Evolutionary conservation across 179 eudicot genomes (phyloP).

Genomic region (Spinacia oleracea): DNA sequence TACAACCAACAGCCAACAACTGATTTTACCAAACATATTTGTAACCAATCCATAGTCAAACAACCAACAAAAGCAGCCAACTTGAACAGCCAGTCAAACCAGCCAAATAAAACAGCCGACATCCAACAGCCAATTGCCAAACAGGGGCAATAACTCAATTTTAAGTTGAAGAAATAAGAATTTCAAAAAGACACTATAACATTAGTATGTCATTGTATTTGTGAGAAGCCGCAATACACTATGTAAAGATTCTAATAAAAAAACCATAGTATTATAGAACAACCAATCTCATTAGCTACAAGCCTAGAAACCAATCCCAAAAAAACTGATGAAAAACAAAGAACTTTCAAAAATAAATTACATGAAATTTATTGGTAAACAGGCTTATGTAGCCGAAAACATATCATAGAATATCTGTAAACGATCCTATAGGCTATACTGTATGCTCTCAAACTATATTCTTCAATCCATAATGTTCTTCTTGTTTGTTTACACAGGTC

Average conservation of each 20-base stretch:
- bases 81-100: no score
- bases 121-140: no score
- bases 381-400: conserved; percentile 28
- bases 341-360: conserved; percentile 9
- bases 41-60: no score
- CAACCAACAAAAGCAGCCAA: no score
- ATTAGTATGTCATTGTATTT: not conserved
- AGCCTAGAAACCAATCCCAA: conserved; percentile 18
- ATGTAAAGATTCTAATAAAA: not conserved
- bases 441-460: conserved; percentile 21
- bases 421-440: conserved; percentile 33
- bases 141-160: no score
- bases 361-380: conserved; percentile 28
- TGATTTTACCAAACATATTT: no score
- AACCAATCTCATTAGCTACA: conserved; percentile 29
- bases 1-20: no score
- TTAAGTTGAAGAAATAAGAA: not conserved
- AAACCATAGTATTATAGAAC: conserved; percentile 17
- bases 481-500: conserved; percentile 22
- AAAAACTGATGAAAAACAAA: conserved; percentile 5
- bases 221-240: not conserved
- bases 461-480: conserved; percentile 15
- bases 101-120: no score
- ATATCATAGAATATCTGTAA: conserved; percentile 20
- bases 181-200: not conserved